A percentile compares a stretch with the other conserved stretches of the same genome.
phyloP scores from a whole-genome alignment of 768 basidiomycete species.

The Termitomyces sp. region DNA sequence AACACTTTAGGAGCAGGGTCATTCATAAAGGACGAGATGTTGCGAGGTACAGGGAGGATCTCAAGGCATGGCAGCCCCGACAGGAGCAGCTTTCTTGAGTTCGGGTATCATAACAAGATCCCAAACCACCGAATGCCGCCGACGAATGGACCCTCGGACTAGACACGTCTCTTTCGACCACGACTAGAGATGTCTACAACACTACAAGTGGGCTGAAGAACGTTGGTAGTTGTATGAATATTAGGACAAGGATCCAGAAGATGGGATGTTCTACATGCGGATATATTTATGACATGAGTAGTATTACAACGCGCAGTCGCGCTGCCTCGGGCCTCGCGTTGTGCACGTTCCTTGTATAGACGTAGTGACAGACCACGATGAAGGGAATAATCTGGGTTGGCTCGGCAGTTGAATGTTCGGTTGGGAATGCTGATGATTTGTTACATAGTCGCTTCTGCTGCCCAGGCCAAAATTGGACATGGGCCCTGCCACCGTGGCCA shows the following conservation, averaged over 20 bases:
- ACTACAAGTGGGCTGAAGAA: too few species aligned
- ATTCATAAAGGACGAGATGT: conserved; percentile 14
- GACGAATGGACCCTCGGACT: not conserved
- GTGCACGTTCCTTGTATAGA: not conserved
- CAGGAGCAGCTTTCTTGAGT: not conserved
- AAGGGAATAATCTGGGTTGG: conserved; percentile 26
- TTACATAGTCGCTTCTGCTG: conserved; percentile 37
- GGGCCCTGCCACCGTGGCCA: conserved; percentile 36
- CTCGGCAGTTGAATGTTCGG: not conserved
- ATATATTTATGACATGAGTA: conserved; percentile 21
- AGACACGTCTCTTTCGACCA: not conserved
- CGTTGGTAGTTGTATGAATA: not conserved
- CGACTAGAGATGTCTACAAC: too few species aligned
- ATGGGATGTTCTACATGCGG: conserved; percentile 39
- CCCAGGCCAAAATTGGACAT: conserved; percentile 48
- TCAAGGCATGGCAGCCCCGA: conserved; percentile 2
- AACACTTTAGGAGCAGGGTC: conserved; percentile 9
- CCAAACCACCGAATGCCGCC: not conserved
- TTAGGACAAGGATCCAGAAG: conserved; percentile 7
- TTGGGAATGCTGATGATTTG: conserved; percentile 6
- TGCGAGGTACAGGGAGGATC: conserved; percentile 4
- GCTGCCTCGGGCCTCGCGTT: not conserved
- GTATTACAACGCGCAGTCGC: not conserved
- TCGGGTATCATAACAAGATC: not conserved
- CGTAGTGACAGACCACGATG: conserved; percentile 15